Evolutionary conservation across 257 asterid species (phyloP), one percentile per base, ranked within the genome.

Genomic region (Lycium ferocissimum): DNA sequence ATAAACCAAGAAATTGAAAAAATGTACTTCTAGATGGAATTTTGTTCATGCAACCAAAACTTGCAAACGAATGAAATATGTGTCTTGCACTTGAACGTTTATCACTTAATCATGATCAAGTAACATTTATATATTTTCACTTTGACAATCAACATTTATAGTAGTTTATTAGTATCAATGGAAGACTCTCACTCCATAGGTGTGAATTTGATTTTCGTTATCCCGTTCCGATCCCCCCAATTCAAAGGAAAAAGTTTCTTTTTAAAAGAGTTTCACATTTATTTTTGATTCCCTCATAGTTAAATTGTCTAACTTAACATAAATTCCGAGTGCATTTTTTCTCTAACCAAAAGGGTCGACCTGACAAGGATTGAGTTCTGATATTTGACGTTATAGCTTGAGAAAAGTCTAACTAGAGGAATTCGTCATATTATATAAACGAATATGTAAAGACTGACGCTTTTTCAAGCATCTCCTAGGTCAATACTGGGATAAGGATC

Each of bases 331-430:
- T 47, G 40, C 2, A 38, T 47, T 58, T 58, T 58, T 58, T 6
- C 1, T 26, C 20, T 17, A 11, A 45, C 11, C 5, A 72, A 73
- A 73, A 51, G 26, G 65, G 47, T 26, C 3, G 58, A 72, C 37
- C 45, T 9, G 35, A 9, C 18, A 45, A 72, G 80, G 7, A 18
- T 0, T 51, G 43, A 76, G 13, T 76, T 7, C 1, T 51, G 81
- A 76, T 47, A 73, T 20, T 47, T 75, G 43, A 75, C 33, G 61
- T 11, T 51, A 22, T 51, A 26, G 14, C 82, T 76, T 56, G 82
- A 49, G 81, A 53, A 76, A 53, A 13, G 40, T 40, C 65, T 26
- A 76, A 26, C 61, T 5, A n/a, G 57, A 76, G 35, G 63, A 76
- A 51, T 51, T 14, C 43, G 35, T 75, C 14, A 13, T 49, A 47